Evolutionary conservation across 192 early-diverging fungal genomes (phyloP).

Genomic region (Helicostylum pulchrum): DNA sequence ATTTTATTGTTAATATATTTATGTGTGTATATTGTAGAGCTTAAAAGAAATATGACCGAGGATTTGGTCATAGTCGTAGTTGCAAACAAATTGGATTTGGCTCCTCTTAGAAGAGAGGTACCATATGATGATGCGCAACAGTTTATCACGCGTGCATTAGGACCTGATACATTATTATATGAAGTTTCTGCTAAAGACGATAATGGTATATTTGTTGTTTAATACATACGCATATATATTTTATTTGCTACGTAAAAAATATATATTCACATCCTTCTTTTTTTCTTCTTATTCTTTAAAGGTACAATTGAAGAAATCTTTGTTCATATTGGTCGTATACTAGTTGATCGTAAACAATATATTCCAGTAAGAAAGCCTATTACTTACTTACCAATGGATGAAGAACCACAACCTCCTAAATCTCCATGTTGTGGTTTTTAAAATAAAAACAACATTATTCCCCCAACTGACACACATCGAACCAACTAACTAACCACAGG

Average conservation of each 20-base stretch:
- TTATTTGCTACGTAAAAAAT: neutral
- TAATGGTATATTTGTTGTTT: slow-evolving; percentile 44
- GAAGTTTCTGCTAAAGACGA: slow-evolving; percentile 75
- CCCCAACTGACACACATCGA: neutral
- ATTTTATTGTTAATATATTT: neutral
- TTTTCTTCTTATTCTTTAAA: too few species aligned
- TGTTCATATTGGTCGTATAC: slow-evolving; percentile 44
- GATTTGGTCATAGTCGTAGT: slow-evolving; percentile 68
- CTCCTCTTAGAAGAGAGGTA: slow-evolving; percentile 51
- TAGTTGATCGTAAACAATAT: slow-evolving; percentile 41
- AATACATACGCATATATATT: too few species aligned
- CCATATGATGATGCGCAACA: slow-evolving; percentile 55
- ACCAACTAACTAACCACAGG: neutral
- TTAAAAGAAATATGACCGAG: slow-evolving; percentile 63
- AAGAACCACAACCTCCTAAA: slow-evolving; percentile 16
- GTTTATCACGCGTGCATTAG: slow-evolving; percentile 56
- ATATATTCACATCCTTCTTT: neutral
- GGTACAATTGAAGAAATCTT: slow-evolving; percentile 54
- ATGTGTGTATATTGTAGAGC: slow-evolving; percentile 47
- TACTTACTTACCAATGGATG: slow-evolving; percentile 21
- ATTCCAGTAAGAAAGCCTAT: slow-evolving; percentile 16
- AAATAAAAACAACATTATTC: neutral
- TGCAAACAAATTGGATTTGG: slow-evolving; percentile 71
- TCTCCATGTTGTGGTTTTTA: slow-evolving; percentile 23
- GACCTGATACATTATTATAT: slow-evolving; percentile 59